Conservation (phyloP, 306 rosid genomes). For the Cicer chorassanicum region DNA sequence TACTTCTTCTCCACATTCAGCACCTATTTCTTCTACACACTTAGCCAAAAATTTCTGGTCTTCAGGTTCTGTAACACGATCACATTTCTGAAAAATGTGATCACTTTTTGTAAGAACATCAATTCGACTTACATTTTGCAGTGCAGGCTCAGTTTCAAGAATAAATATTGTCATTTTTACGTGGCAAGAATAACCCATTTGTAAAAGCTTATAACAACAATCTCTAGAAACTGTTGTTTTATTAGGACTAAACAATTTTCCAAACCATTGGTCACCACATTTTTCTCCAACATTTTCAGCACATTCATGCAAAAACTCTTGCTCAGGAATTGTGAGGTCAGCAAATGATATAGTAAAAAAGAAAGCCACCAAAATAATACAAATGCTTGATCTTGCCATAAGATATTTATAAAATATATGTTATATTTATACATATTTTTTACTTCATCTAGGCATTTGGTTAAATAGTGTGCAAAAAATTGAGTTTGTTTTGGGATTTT, state of each 20-base stretch:
- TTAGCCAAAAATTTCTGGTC: not conserved
- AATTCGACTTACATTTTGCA: not conserved
- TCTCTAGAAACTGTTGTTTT: not conserved
- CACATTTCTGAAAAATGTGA: constrained; percentile 15
- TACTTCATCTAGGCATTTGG: not conserved
- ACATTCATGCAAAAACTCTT: not conserved
- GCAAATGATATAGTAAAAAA: constrained; percentile 9
- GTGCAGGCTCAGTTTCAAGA: not conserved
- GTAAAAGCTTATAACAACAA: constrained; percentile 45
- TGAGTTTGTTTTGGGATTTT: not conserved
- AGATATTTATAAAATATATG: not conserved
- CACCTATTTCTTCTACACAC: constrained; percentile 20
- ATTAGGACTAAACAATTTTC: not conserved
- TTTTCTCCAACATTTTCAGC: not conserved
- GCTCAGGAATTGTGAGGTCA: not conserved
- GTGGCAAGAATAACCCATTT: constrained; percentile 40
- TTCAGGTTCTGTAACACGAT: not conserved
- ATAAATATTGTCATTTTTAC: not conserved
- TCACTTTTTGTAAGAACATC: not conserved
- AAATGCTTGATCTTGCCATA: not conserved
- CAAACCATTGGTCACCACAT: constrained; percentile 1
- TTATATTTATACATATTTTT: not conserved
- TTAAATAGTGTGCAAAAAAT: not conserved
- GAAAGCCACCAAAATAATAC: not conserved
- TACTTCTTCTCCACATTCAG: constrained; percentile 4